Evolutionary conservation across 306 rosid species (phyloP).

Genomic region (Senna tora): DNA sequence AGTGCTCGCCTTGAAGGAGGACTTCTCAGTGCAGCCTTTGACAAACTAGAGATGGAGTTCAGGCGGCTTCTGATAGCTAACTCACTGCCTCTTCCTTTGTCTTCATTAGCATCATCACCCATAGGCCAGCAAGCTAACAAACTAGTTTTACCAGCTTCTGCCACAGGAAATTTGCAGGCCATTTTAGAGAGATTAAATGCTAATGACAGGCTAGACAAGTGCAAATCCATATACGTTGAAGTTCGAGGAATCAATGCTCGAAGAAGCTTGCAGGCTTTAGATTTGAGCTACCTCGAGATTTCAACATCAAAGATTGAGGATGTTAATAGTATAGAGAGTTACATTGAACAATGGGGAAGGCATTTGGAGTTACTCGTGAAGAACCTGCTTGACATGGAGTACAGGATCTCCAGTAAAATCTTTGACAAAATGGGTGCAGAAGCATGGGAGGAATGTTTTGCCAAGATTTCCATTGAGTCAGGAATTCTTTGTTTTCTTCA

Average conservation of each 20-base stretch:
- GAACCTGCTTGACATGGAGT: slow-evolving; percentile 56
- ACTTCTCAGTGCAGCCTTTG: slow-evolving; percentile 63
- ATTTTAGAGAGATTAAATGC: slow-evolving; percentile 61
- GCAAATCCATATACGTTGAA: slow-evolving; percentile 57
- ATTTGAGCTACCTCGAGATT: slow-evolving; percentile 68
- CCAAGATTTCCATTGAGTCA: slow-evolving; percentile 58
- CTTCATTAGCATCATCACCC: slow-evolving; percentile 42
- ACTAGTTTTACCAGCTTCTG: slow-evolving; percentile 44
- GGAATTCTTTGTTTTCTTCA: slow-evolving; percentile 65
- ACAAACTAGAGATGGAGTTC: slow-evolving; percentile 72
- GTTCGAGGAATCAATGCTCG: slow-evolving; percentile 59
- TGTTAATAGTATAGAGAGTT: slow-evolving; percentile 39
- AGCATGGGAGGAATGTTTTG: slow-evolving; percentile 55
- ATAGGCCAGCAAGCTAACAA: slow-evolving; percentile 31
- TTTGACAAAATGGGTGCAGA: slow-evolving; percentile 57
- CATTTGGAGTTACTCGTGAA: slow-evolving; percentile 66
- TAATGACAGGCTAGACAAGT: slow-evolving; percentile 53
- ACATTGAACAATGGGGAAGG: slow-evolving; percentile 67
- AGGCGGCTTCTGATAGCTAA: slow-evolving; percentile 51
- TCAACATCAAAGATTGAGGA: slow-evolving; percentile 43
- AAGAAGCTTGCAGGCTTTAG: slow-evolving; percentile 61
- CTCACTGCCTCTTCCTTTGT: slow-evolving; percentile 47
- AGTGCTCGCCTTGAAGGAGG: slow-evolving; percentile 62
- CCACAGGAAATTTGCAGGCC: slow-evolving; percentile 52
- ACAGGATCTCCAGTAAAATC: slow-evolving; percentile 50